Evolutionary conservation across 1,139 yeast species (phyloP), one percentile per base, ranked within the genome.

Genomic region (Candida sp.): DNA sequence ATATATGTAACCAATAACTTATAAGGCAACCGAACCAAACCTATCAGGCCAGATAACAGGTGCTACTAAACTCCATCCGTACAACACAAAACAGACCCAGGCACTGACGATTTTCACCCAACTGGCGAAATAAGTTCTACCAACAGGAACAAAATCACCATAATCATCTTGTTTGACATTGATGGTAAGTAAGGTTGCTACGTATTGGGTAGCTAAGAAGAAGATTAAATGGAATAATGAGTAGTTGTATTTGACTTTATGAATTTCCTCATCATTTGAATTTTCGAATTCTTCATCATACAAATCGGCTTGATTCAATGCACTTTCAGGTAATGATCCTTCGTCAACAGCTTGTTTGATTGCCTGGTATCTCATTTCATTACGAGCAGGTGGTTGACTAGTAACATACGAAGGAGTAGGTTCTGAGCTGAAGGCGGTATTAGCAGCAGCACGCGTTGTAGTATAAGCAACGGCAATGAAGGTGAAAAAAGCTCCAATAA

Each of bases 401-500:
- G 77, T 68, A 11, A 63, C 59, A 19, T 53, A 52, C n/a, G 46
- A 39, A 21, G 45, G 45, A 23, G 45, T 47, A 6, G 56, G 39
- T 19, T 52, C 67, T 5, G 60, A 47, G 38, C 60, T 53, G 53
- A 85, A 84, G 1, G 89, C 88, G 6, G 88, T 78, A 53, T 70
- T 69, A 27, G 91, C 89, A 4, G 99, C 98, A 0, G 99, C 99
- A 51, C 98, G 79, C 1, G 97, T 90, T 0, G 99, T 93, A 2
- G 99, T 93, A 61, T 95, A 95, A 0, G 98, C 98, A 50, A 95
- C 87, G 0, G 99, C 97, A 42, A 89, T 74, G 58, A 95, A 89
- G 0, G 99, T 95, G 68, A 95, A 90, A 35, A 90, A 68, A 0
- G 98, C 97, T 21, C 99, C 99, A 42, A 95, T 63, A 1, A 93